Conservation (phyloP, 2,329 filamentous ascomycete species). For the Claviceps sp. region DNA sequence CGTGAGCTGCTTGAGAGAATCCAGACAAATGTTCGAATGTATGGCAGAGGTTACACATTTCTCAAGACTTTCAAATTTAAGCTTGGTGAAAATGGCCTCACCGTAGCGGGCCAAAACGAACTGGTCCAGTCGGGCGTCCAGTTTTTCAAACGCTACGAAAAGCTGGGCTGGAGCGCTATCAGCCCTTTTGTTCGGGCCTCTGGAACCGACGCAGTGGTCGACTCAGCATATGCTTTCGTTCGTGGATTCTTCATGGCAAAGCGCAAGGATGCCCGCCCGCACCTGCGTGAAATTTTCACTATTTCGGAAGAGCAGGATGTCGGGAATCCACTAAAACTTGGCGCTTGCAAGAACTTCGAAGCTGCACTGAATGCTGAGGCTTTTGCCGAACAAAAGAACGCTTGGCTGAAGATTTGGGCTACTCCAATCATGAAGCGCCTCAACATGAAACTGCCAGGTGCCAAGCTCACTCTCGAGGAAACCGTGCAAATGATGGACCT, state of each 20-base stretch:
- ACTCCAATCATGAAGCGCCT: conserved; percentile 55
- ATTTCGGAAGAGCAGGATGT: conserved; percentile 51
- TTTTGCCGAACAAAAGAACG: conserved; percentile 35
- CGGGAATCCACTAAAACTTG: conserved; percentile 77
- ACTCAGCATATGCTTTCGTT: conserved; percentile 64
- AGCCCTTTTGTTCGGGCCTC: conserved; percentile 62
- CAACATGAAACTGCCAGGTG: conserved; percentile 54
- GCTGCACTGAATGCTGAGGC: conserved; percentile 35
- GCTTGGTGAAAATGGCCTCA: conserved; percentile 57
- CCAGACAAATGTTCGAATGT: conserved; percentile 41
- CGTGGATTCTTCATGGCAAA: conserved; percentile 51
- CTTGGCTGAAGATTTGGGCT: conserved; percentile 52
- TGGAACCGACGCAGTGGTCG: conserved; percentile 56
- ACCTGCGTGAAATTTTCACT: conserved; percentile 45
- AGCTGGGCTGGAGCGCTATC: conserved; percentile 35
- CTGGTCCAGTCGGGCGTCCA: conserved; percentile 62
- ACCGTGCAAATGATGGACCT: conserved; percentile 72
- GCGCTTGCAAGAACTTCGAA: conserved; percentile 59
- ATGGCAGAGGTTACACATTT: conserved; percentile 53
- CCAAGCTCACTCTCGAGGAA: conserved; percentile 48
- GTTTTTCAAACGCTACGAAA: conserved; percentile 61
- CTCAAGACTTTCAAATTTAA: conserved; percentile 57
- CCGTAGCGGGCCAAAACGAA: conserved; percentile 50
- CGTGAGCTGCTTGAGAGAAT: conserved; percentile 51
- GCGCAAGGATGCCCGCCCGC: conserved; percentile 23